A percentile compares a stretch with the other conserved stretches of the same genome.
Evolutionary conservation across 805 yeast genomes (phyloP).

Genomic region (Yarrowia deformans): DNA sequence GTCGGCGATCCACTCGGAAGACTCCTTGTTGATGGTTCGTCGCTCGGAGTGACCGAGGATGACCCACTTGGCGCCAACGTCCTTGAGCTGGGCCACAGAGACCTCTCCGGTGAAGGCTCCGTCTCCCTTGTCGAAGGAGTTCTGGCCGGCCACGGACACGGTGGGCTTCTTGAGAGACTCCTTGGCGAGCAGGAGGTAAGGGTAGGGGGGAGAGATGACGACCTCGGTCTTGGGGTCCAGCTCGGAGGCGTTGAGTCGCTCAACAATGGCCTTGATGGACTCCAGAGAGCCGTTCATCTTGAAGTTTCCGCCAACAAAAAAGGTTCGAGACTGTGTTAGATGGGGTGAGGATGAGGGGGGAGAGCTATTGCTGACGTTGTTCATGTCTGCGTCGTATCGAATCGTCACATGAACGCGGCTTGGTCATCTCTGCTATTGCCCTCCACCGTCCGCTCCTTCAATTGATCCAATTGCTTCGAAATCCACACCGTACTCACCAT

Average conservation of each 20-base stretch:
- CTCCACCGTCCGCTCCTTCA: too few relatives aligned
- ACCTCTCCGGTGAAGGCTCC: constrained; percentile 99
- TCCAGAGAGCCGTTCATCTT: constrained; percentile 95
- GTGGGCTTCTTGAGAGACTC: constrained; percentile 69
- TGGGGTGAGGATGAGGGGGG: too few relatives aligned
- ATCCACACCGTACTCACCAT: constrained; percentile 18
- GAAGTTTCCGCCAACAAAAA: constrained; percentile 99
- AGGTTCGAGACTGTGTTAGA: constrained; percentile 71
- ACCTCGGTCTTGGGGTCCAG: constrained; percentile 85
- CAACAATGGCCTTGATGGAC: constrained; percentile 83
- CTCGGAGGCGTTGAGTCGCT: constrained; percentile 77
- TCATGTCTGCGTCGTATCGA: too few relatives aligned
- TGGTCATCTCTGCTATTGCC: too few relatives aligned
- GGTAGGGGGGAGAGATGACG: constrained; percentile 95
- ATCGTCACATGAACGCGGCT: too few relatives aligned
- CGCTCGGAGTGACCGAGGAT: constrained; percentile 98
- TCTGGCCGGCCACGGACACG: constrained; percentile 89
- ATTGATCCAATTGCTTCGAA: background rate
- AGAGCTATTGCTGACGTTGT: too few relatives aligned
- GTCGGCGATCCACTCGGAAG: constrained; percentile 88
- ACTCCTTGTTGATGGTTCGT: constrained; percentile 89
- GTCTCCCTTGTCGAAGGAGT: constrained; percentile 81
- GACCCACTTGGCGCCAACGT: constrained; percentile 92
- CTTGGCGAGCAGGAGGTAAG: constrained; percentile 82
- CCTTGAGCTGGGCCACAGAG: constrained; percentile 86